A percentile compares a stretch with the other conserved stretches of the same genome.
Evolutionary conservation across 225 moss, liverwort and hornwort species (phyloP).

Genomic region (Bryum argenteum): DNA sequence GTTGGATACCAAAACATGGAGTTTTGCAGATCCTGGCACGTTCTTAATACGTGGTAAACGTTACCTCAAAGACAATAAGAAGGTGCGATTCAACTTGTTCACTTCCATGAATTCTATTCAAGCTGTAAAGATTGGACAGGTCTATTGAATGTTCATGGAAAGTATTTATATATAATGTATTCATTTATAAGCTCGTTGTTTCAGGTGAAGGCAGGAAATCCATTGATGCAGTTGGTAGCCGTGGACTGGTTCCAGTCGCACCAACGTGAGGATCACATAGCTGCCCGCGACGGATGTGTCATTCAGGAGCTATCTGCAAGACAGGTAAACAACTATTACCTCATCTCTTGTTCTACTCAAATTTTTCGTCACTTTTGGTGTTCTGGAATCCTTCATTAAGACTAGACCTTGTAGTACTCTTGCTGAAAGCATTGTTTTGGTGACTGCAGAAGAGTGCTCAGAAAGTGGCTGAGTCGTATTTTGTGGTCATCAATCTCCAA

Average conservation of each 20-base stretch:
- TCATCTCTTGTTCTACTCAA: neutral
- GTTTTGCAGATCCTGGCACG: constrained; percentile 65
- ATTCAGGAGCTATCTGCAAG: constrained; percentile 63
- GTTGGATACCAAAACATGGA: constrained; percentile 62
- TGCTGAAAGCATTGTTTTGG: constrained; percentile 15
- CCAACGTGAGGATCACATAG: constrained; percentile 86
- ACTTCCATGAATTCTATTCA: neutral
- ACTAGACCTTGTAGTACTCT: constrained; percentile 3
- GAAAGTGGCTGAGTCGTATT: constrained; percentile 67
- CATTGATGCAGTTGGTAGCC: constrained; percentile 83
- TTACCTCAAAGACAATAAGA: constrained; percentile 70
- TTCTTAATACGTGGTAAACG: constrained; percentile 84
- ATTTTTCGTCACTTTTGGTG: neutral
- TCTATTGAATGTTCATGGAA: neutral
- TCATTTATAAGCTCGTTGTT: constrained; percentile 11
- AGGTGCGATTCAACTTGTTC: constrained; percentile 48
- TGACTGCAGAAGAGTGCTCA: constrained; percentile 43
- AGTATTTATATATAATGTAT: neutral
- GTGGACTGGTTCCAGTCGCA: constrained; percentile 91
- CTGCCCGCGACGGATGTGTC: constrained; percentile 62
- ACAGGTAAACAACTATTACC: constrained; percentile 45
- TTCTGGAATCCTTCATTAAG: neutral
- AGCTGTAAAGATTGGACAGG: neutral
- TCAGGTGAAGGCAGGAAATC: constrained; percentile 77
- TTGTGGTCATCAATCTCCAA: constrained; percentile 90